These are phyloP conservation scores for Colletotrichum truncatum DNA, from an alignment of 2,329 filamentous ascomycete genomes.

Conservation along the genomic window DNA sequence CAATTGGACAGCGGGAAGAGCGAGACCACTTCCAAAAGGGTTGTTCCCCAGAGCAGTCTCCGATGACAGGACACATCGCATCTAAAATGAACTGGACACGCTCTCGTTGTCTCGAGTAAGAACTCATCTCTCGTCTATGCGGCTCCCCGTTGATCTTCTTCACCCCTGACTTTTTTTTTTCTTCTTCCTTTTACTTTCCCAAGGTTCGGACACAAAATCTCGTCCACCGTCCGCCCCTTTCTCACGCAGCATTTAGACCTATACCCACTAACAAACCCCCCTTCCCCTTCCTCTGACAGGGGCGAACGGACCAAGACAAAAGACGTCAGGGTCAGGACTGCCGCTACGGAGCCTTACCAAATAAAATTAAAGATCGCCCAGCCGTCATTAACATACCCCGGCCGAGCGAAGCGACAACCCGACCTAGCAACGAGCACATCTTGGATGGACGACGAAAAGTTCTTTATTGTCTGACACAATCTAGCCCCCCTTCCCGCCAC, in stretches of 20 bases:
- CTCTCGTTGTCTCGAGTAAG: too few relatives aligned
- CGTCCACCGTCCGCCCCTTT: too few relatives aligned
- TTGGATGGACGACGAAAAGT: not conserved
- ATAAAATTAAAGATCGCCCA: conserved; percentile 25
- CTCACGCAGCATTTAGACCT: not conserved
- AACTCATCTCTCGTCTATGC: not conserved
- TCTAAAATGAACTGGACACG: not conserved
- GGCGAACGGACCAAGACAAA: conserved; percentile 6
- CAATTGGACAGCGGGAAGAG: conserved; percentile 26
- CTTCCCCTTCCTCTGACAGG: not conserved
- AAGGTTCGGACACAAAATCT: too few relatives aligned
- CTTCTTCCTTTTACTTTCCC: too few relatives aligned
- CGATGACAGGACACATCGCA: not conserved
- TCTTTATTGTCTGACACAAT: not conserved
- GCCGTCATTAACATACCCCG: conserved; percentile 13
- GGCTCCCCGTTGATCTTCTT: not conserved
- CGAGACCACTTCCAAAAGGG: conserved; percentile 16
- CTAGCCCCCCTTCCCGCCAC: not conserved
- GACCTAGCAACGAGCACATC: not conserved
- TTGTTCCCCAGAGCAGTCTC: not conserved
- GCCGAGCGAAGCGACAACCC: not conserved
- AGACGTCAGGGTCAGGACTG: conserved; percentile 12
- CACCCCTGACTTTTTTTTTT: too few relatives aligned
- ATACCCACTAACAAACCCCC: not conserved
- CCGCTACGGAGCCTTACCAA: conserved; percentile 17